These are phyloP conservation scores for Gracilaria gracilis DNA, from an alignment of 23 red algal species.

Conservation along the genomic window DNA sequence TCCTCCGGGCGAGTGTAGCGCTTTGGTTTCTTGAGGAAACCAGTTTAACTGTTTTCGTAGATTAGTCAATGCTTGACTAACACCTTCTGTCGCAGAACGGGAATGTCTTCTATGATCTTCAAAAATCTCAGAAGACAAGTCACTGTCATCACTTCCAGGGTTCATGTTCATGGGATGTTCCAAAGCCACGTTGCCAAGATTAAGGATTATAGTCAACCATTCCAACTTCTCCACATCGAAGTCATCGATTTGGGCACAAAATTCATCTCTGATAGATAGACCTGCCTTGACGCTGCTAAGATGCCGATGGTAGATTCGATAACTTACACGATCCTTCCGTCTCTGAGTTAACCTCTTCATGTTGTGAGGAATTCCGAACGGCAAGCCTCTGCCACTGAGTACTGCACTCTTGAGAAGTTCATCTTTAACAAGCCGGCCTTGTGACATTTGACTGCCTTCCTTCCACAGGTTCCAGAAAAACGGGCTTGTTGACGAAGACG, in stretches of 20 bases:
- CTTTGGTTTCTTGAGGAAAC: neutral
- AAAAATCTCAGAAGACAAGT: neutral
- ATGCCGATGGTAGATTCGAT: constrained; percentile 19
- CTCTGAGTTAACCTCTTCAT: neutral
- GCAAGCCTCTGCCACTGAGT: neutral
- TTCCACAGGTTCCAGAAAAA: constrained; percentile 46
- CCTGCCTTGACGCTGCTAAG: neutral
- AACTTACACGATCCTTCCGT: neutral
- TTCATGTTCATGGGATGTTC: neutral
- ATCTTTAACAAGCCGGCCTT: neutral
- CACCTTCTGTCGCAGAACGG: neutral
- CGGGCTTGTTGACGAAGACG: neutral
- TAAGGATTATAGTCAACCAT: constrained; percentile 44
- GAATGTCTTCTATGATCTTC: neutral
- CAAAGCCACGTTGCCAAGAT: constrained; percentile 10
- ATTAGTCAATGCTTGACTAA: neutral
- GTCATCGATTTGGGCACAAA: constrained; percentile 30
- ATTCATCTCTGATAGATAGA: constrained; percentile 27
- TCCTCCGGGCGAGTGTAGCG: neutral
- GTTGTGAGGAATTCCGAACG: constrained; percentile 8
- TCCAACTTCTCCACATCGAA: constrained; percentile 49
- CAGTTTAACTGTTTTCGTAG: neutral
- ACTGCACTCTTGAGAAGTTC: constrained; percentile 39
- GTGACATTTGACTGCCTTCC: neutral
- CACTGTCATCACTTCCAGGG: neutral